Percentiles rank a stretch among this genome's conserved stretches.
These are phyloP conservation scores for Daldinia grandis DNA, from an alignment of 495 filamentous ascomycete species.

Conservation along the genomic window DNA sequence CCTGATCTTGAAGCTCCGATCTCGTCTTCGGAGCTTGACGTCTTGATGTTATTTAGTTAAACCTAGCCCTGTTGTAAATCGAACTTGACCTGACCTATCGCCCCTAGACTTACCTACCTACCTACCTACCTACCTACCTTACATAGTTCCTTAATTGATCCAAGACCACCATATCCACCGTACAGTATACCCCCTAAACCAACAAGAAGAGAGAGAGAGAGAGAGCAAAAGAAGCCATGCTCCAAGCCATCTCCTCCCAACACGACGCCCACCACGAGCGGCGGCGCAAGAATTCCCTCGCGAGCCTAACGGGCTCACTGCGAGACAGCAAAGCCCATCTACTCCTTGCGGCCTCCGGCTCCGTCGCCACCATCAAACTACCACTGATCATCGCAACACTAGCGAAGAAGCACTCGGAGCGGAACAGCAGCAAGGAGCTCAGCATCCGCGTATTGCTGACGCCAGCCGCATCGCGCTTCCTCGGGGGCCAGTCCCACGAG, in stretches of 20 bases:
- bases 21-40: conserved; percentile 21
- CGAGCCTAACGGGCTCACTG: conserved; percentile 46
- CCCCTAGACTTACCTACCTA: background rate
- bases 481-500: conserved; percentile 71
- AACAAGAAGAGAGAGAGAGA: background rate
- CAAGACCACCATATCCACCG: background rate
- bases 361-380: conserved; percentile 90
- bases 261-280: conserved; percentile 48
- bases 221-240: conserved; percentile 37
- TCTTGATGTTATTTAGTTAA: conserved; percentile 18
- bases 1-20: conserved; percentile 23
- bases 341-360: conserved; percentile 72
- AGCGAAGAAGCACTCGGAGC: conserved; percentile 33
- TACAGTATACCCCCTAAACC: background rate
- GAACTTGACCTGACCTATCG: conserved; percentile 13
- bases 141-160: background rate
- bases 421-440: conserved; percentile 53
- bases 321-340: conserved; percentile 77
- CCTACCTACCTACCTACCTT: no score
- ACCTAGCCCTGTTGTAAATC: conserved; percentile 1
- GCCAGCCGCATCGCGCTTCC: conserved; percentile 72
- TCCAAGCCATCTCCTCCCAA: conserved; percentile 45
- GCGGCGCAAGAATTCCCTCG: conserved; percentile 44
- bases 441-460: conserved; percentile 84
- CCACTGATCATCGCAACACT: conserved; percentile 73